Evolutionary conservation across 2,329 filamentous ascomycete genomes (phyloP).

Genomic region (Sporothrix inflata): DNA sequence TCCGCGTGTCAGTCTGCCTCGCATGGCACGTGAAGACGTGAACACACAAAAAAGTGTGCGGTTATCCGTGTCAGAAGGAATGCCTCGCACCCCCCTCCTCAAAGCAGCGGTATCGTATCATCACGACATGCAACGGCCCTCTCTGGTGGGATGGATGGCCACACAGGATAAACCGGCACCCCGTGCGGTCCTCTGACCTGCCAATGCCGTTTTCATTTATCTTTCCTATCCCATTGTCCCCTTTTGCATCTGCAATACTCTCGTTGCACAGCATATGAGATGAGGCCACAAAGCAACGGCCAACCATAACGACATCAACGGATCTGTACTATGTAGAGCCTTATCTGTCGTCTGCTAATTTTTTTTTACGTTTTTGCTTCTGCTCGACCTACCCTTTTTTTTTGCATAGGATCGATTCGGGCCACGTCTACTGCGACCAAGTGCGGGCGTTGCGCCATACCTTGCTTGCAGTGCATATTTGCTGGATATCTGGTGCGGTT

Average conservation of each 20-base stretch:
- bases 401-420: not conserved
- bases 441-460: not conserved
- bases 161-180: not conserved
- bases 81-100: not conserved
- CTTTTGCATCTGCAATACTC: not conserved
- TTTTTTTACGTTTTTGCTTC: not conserved
- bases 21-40: not conserved
- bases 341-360: not conserved
- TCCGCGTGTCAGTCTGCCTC: not conserved
- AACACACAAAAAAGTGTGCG: not conserved
- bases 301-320: not conserved
- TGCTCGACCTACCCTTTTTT: not conserved
- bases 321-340: not conserved
- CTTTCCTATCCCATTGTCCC: not conserved
- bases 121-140: not conserved
- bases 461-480: not conserved
- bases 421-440: not conserved
- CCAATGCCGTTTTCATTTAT: not conserved
- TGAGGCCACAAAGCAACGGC: not conserved
- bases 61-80: not conserved
- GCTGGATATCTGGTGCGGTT: not conserved
- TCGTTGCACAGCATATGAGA: not conserved
- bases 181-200: not conserved
- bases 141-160: not conserved
- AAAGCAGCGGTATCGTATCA: constrained; percentile 14